Conservation (phyloP, 2,329 filamentous ascomycete species). For the Aspergillus jensenii region DNA sequence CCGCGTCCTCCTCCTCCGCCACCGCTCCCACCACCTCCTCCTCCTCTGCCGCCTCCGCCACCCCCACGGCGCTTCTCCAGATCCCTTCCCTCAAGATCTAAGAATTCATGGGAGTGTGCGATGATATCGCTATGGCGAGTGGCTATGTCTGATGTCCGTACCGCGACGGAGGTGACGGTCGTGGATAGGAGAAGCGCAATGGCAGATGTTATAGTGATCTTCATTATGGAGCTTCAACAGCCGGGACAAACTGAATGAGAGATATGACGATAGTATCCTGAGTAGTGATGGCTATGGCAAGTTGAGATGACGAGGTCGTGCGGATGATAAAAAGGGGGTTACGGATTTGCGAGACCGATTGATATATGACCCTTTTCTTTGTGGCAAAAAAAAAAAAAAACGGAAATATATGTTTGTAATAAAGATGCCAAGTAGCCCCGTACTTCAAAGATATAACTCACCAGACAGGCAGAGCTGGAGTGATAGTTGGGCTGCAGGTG, state of each 20-base stretch:
- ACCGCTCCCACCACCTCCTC: conserved; percentile 22
- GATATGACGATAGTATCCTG: not conserved
- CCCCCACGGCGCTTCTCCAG: conserved; percentile 53
- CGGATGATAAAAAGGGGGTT: not conserved
- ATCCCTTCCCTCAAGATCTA: conserved; percentile 29
- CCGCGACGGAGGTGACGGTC: conserved; percentile 27
- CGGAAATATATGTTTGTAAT: not conserved
- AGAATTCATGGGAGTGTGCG: conserved; percentile 13
- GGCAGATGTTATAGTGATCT: conserved; percentile 26
- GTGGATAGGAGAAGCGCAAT: conserved; percentile 31
- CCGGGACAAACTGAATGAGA: not conserved
- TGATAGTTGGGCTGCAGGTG: not conserved
- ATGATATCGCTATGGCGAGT: conserved; percentile 16
- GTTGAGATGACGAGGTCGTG: not conserved
- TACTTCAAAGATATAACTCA: not conserved
- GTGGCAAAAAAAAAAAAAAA: not conserved
- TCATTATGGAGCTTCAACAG: conserved; percentile 26
- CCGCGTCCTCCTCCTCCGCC: conserved; percentile 22
- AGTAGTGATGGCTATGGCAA: not conserved
- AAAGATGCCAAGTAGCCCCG: not conserved
- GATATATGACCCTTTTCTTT: not conserved
- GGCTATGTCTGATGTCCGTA: conserved; percentile 26
- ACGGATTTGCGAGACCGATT: not conserved
- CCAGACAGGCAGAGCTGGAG: not conserved
- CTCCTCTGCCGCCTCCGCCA: conserved; percentile 36